Evolutionary conservation across 352 stramenopile species (phyloP).

Genomic region (Pythium periplocum): DNA sequence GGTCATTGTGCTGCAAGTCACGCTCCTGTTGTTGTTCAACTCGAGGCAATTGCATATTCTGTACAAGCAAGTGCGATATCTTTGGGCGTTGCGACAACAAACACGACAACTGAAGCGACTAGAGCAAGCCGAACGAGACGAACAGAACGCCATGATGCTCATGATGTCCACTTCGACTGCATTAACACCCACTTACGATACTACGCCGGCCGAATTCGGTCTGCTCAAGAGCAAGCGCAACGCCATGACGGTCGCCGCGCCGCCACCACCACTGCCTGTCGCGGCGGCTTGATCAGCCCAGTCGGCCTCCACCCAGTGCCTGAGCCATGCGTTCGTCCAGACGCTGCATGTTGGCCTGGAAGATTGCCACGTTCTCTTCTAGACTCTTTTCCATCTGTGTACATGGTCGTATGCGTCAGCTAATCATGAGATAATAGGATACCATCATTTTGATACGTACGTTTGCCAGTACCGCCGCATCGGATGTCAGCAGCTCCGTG

Average conservation of each 20-base stretch:
- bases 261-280: conserved; percentile 12
- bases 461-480: conserved; percentile 58
- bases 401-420: neutral
- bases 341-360: conserved; percentile 70
- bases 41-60: conserved; percentile 71
- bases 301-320: conserved; percentile 9
- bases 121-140: conserved; percentile 14
- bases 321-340: conserved; percentile 63
- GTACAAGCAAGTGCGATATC: conserved; percentile 68
- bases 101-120: conserved; percentile 14
- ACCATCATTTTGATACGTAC: conserved; percentile 27
- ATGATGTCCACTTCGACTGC: conserved; percentile 23
- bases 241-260: conserved; percentile 19
- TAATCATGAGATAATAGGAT: neutral
- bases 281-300: conserved; percentile 9
- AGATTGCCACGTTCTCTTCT: conserved; percentile 66
- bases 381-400: conserved; percentile 71
- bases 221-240: conserved; percentile 31
- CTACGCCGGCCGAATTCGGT: conserved; percentile 20
- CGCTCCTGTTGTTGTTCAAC: conserved; percentile 68
- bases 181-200: conserved; percentile 33
- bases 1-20: conserved; percentile 60
- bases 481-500: conserved; percentile 51
- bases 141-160: conserved; percentile 21
- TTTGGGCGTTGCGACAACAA: conserved; percentile 45